A percentile compares a stretch with the other conserved stretches of the same genome.
These are phyloP conservation scores for Ogataea trehaloabstinens DNA, from an alignment of 805 yeast species.

Conservation along the genomic window DNA sequence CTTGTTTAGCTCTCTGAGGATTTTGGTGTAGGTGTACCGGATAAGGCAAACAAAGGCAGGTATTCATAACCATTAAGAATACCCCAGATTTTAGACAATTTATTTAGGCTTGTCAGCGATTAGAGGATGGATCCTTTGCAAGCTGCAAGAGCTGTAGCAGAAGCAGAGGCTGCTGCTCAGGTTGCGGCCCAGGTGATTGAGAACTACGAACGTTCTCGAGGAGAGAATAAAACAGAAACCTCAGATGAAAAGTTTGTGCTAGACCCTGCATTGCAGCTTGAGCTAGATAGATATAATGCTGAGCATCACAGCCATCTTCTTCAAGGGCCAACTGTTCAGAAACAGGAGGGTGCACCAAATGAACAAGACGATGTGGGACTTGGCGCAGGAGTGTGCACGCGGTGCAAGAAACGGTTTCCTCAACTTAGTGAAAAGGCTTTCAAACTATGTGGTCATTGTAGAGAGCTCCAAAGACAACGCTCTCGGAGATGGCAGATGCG, in stretches of 20 bases:
- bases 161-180: conserved; percentile 16
- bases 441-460: conserved; percentile 62
- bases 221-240: not conserved
- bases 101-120: not conserved
- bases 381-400: conserved; percentile 37
- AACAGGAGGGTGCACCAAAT: not conserved
- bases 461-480: conserved; percentile 61
- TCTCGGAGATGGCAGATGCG: conserved; percentile 63
- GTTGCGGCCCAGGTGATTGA: conserved; percentile 21
- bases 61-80: conserved; percentile 14
- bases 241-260: conserved; percentile 20
- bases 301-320: not conserved
- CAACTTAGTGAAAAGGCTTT: conserved; percentile 44
- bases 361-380: not conserved
- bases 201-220: conserved; percentile 10
- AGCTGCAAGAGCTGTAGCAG: conserved; percentile 11
- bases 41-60: conserved; percentile 5
- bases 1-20: no score
- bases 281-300: conserved; percentile 17
- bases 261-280: conserved; percentile 26
- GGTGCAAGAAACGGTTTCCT: conserved; percentile 62
- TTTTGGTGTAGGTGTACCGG: not conserved
- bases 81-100: not conserved
- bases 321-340: not conserved
- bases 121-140: conserved; percentile 18